These are phyloP conservation scores for Fusarium scirpi DNA, from an alignment of 2,329 filamentous ascomycete genomes.

Conservation along the genomic window DNA sequence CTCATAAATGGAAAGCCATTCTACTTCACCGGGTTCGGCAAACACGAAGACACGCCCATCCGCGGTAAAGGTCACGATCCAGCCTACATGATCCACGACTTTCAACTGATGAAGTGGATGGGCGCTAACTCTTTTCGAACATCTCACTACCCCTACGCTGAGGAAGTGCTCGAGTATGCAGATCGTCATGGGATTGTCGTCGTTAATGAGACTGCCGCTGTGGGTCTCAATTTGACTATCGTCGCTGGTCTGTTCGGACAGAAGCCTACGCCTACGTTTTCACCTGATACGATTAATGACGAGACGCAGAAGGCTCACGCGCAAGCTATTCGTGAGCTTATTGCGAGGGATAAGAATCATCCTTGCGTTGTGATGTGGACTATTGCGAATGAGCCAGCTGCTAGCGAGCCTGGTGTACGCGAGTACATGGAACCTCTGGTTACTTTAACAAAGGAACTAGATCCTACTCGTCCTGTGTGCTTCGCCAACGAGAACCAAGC, in stretches of 20 bases:
- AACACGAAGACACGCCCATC: background rate
- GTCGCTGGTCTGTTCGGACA: background rate
- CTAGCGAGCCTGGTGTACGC: background rate
- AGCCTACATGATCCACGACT: background rate
- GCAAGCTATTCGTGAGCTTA: background rate
- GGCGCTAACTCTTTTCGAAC: background rate
- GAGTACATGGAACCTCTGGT: background rate
- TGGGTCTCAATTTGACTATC: background rate
- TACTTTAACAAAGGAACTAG: background rate
- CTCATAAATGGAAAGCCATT: background rate
- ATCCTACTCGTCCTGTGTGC: background rate
- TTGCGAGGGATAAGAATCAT: background rate
- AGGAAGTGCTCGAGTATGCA: background rate
- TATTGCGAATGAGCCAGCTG: background rate
- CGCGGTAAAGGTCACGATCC: background rate
- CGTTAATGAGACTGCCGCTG: background rate
- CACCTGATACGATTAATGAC: rapidly evolving
- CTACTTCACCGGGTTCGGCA: background rate
- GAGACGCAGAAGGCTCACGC: background rate
- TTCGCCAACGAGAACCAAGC: background rate
- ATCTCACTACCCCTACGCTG: background rate
- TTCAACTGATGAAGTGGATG: background rate
- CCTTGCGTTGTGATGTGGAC: background rate
- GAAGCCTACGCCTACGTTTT: background rate
- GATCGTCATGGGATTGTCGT: background rate